These are phyloP conservation scores for Lanmaoa rubissima DNA, from an alignment of 768 basidiomycete species.

Conservation along the genomic window DNA sequence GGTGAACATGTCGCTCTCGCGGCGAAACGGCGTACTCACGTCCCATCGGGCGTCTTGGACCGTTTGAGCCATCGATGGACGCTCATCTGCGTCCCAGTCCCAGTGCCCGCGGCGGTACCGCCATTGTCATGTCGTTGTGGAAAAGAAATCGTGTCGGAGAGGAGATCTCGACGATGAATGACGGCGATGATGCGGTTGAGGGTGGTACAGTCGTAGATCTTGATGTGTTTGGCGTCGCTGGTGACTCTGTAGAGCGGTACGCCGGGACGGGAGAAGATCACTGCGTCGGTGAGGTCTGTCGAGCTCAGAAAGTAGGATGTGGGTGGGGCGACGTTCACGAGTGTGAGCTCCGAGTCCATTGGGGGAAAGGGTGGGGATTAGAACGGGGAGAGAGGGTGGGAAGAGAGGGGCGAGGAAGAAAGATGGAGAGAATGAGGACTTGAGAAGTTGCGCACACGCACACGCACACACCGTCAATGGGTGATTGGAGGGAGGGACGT, in stretches of 20 bases:
- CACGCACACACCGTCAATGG: not conserved
- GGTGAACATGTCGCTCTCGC: not conserved
- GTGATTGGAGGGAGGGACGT: not conserved
- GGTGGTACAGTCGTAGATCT: slow-evolving; percentile 11
- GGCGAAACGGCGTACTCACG: slow-evolving; percentile 13
- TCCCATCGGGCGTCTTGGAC: slow-evolving; percentile 22
- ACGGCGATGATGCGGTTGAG: slow-evolving; percentile 20
- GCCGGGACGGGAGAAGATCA: slow-evolving; percentile 18
- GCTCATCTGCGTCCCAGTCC: slow-evolving; percentile 2
- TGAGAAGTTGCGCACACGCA: not conserved
- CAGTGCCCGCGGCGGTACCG: not conserved
- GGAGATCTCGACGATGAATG: slow-evolving; percentile 26
- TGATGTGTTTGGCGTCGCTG: slow-evolving; percentile 19
- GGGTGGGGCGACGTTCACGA: slow-evolving; percentile 25
- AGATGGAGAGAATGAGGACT: not conserved
- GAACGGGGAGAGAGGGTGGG: not conserved
- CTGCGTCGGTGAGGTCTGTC: slow-evolving; percentile 14
- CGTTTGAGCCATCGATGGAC: slow-evolving; percentile 30
- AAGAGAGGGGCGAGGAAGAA: not conserved
- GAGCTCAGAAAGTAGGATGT: slow-evolving; percentile 29
- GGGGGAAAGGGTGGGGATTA: not conserved
- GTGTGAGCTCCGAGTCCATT: slow-evolving; percentile 31
- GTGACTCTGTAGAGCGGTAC: slow-evolving; percentile 27
- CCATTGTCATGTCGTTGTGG: slow-evolving; percentile 9
- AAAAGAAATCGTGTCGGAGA: slow-evolving; percentile 29